Evolutionary conservation across 495 filamentous ascomycete genomes (phyloP).

Genomic region (Staphylotrichum longicolle): DNA sequence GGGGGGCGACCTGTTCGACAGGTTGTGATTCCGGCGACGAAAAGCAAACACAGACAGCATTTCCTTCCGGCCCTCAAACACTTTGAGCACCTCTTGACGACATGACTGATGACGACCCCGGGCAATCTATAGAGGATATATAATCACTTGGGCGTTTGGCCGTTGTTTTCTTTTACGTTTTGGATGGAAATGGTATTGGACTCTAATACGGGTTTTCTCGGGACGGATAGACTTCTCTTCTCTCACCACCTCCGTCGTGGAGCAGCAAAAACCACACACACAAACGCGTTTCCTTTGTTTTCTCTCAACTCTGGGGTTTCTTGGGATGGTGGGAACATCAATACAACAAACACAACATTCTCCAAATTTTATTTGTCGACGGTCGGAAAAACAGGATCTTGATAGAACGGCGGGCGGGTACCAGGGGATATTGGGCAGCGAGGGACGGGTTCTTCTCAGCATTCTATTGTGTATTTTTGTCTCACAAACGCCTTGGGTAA

Average conservation of each 20-base stretch:
- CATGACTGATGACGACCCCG: conserved; percentile 31
- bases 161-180: conserved; percentile 13
- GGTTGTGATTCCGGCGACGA: conserved; percentile 27
- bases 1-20: conserved; percentile 44
- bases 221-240: conserved; percentile 26
- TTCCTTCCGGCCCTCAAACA: neutral
- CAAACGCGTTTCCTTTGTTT: conserved; percentile 5
- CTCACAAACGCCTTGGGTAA: neutral
- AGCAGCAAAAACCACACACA: conserved; percentile 9
- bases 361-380: neutral
- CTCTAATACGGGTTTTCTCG: conserved; percentile 21
- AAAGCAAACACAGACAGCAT: neutral
- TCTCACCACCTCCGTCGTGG: conserved; percentile 10
- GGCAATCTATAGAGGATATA: conserved; percentile 30
- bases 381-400: neutral
- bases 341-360: conserved; percentile 1
- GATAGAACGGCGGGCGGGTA: conserved; percentile 1
- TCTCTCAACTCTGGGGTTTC: neutral
- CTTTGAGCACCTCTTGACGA: conserved; percentile 19
- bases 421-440: conserved; percentile 1
- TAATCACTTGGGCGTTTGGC: conserved; percentile 26
- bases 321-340: neutral
- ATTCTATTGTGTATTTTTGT: conserved; percentile 1
- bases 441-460: neutral
- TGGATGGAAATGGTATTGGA: conserved; percentile 18